A percentile compares a stretch with the other conserved stretches of the same genome.
These are phyloP conservation scores for Infundibulicybe gibba DNA, from an alignment of 768 basidiomycete genomes.

Conservation along the genomic window DNA sequence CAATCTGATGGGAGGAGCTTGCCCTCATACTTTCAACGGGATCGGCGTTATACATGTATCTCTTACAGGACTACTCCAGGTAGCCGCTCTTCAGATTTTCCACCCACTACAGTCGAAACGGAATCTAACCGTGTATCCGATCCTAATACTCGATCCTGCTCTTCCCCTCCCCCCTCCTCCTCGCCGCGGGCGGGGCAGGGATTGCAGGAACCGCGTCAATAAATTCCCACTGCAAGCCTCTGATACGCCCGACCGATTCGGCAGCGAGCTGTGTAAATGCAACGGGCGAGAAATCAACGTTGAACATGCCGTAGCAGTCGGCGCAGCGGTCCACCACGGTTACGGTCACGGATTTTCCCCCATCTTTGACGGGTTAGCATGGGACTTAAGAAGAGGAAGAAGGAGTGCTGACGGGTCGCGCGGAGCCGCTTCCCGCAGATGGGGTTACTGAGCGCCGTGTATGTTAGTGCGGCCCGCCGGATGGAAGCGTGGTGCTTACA, in stretches of 20 bases:
- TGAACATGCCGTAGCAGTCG: neutral
- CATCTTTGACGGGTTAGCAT: slow-evolving; percentile 1
- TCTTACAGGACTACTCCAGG: no score
- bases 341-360: slow-evolving; percentile 11
- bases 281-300: slow-evolving; percentile 11
- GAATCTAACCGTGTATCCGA: no score
- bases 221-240: slow-evolving; percentile 5
- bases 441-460: slow-evolving; percentile 8
- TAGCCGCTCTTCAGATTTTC: no score
- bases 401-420: slow-evolving; percentile 8
- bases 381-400: neutral
- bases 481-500: neutral
- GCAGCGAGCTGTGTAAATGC: slow-evolving; percentile 8
- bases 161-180: no score
- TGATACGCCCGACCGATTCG: slow-evolving; percentile 3
- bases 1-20: no score
- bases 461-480: neutral
- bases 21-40: no score
- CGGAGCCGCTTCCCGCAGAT: slow-evolving; percentile 10
- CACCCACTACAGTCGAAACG: no score
- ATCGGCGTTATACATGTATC: no score
- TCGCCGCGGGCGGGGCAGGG: no score
- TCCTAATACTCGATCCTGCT: no score
- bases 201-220: neutral
- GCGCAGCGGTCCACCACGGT: slow-evolving; percentile 12